Evolutionary conservation across 2,329 filamentous ascomycete genomes (phyloP).

Genomic region (Clarireedia sp.): DNA sequence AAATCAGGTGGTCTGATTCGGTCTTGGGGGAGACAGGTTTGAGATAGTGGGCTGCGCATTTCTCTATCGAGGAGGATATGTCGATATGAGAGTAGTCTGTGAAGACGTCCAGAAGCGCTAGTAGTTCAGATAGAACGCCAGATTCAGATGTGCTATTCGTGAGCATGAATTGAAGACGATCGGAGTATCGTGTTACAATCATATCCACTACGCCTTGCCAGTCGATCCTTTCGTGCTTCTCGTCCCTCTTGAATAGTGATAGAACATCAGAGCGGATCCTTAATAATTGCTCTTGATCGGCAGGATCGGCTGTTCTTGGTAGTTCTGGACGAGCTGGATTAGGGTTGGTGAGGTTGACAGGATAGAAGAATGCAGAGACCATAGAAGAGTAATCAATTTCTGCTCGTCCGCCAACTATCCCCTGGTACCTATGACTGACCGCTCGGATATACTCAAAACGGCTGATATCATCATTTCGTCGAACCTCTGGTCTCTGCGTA

Average conservation of each 20-base stretch:
- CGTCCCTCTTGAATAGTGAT: conserved; percentile 31
- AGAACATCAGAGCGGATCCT: conserved; percentile 38
- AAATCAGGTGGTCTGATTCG: conserved; percentile 37
- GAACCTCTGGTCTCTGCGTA: conserved; percentile 12
- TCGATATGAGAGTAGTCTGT: conserved; percentile 36
- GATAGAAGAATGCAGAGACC: conserved; percentile 26
- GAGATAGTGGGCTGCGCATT: conserved; percentile 42
- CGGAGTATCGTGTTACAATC: conserved; percentile 53
- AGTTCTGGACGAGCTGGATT: conserved; percentile 14
- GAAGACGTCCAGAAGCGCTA: conserved; percentile 35
- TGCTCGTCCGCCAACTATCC: conserved; percentile 33
- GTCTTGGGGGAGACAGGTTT: conserved; percentile 31
- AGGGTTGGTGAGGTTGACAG: conserved; percentile 25
- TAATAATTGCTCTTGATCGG: conserved; percentile 22
- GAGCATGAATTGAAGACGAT: conserved; percentile 37
- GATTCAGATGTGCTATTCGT: neutral
- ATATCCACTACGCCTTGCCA: conserved; percentile 65
- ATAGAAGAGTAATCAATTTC: conserved; percentile 25
- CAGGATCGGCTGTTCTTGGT: conserved; percentile 17
- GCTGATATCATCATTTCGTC: neutral
- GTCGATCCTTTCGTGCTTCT: conserved; percentile 13
- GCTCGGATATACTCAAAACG: conserved; percentile 33
- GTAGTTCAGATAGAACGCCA: conserved; percentile 33
- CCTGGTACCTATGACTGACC: conserved; percentile 35
- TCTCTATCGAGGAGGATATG: conserved; percentile 33